Base-by-base conservation (phyloP, 2,329 filamentous ascomycete genomes). In the Xylaria sp. region DNA sequence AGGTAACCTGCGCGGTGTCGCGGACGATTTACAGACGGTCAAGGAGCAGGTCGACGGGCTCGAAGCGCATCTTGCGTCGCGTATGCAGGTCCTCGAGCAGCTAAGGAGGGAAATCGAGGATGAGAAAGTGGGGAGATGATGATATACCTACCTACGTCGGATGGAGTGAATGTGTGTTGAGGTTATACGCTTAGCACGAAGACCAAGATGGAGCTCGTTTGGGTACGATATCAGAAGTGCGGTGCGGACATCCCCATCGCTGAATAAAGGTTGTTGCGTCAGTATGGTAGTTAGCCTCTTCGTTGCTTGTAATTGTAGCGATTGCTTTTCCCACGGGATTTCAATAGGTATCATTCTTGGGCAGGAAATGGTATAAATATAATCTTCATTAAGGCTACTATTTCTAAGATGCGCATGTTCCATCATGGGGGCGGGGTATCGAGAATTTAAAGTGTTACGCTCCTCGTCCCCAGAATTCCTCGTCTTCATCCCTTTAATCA, bases 1-100 rank as follows among this genome's bases (percentile, higher is more conserved):
- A 0, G 87, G 89, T 66, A 86, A 85, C 64, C 76, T 98, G 64
- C 90, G 93, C 78, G 87, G 89, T 38, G 87, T 97, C 43, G 82
- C 87, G 61, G 94, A 96, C 38, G 95, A 99, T 78, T 85, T 99
- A 74, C 86, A 90, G 71, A 91, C 92, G 47, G 92, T 99, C n/a
- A 89, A 87, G 72, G 94, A 98, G 78, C 94, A 99, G 82, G 89
- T 99, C 2, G 93, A 97, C 68, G 93, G 94, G 0, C 77, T 99
- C 68, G 93, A 96, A 80, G 80, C 83, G 64, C 95, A 99, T 81
- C 79, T 97, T 72, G 84, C 87, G 72, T 88, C 88, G 68, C 84
- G 95, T 65, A 87, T 94, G 77, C 86, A 89, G 68, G 86, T 89
- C 31, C 80, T 99, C 71, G 87, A 90, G 50, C 90, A 92, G 75